Conservation (phyloP, 495 filamentous ascomycete species). For the Lasiosphaeria ovina region DNA sequence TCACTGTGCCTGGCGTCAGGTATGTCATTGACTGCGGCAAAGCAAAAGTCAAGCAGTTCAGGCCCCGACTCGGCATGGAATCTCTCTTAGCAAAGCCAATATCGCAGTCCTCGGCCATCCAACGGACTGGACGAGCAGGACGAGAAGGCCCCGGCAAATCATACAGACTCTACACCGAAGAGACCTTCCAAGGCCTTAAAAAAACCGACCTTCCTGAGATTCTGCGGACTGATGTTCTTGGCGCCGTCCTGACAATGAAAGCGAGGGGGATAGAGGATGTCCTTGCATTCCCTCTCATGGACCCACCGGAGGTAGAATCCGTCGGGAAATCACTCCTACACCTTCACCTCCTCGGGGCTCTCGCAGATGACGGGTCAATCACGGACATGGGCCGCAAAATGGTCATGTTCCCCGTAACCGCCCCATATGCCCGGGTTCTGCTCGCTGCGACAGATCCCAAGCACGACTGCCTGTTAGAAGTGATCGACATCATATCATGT, state of each 20-base stretch:
- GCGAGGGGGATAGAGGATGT: constrained; percentile 85
- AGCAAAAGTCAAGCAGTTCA: constrained; percentile 90
- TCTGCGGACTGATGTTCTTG: constrained; percentile 79
- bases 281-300: constrained; percentile 79
- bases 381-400: constrained; percentile 72
- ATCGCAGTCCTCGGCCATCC: constrained; percentile 89
- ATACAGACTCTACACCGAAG: constrained; percentile 84
- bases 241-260: constrained; percentile 90
- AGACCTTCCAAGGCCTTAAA: constrained; percentile 67
- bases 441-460: constrained; percentile 73
- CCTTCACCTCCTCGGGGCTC: constrained; percentile 71
- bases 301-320: constrained; percentile 71
- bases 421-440: constrained; percentile 75
- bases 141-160: constrained; percentile 90
- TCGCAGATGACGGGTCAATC: constrained; percentile 70
- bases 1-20: constrained; percentile 90
- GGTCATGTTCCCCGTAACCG: constrained; percentile 78
- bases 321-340: constrained; percentile 83
- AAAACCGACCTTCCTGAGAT: constrained; percentile 84
- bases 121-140: constrained; percentile 88
- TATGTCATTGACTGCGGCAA: constrained; percentile 93
- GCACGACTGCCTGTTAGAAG: constrained; percentile 70
- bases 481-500: constrained; percentile 88
- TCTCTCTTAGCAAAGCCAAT: constrained; percentile 89
- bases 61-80: constrained; percentile 79